Percentiles rank a stretch among this genome's conserved stretches.
phyloP scores from a whole-genome alignment of 139 green algal genomes.

The Auxenochlorella pyrenoidosa region DNA sequence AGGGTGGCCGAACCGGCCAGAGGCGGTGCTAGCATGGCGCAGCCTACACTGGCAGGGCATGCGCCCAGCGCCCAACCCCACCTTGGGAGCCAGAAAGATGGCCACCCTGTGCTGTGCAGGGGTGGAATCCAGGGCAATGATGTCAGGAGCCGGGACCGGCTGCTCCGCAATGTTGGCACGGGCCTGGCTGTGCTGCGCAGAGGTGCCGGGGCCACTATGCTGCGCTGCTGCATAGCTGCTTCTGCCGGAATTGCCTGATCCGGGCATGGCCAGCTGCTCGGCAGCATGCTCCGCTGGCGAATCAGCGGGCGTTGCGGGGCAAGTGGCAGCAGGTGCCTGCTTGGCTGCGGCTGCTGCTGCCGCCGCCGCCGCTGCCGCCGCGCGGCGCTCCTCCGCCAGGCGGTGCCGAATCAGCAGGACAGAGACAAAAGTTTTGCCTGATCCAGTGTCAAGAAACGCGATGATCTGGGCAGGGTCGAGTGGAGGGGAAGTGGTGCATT shows the following conservation, averaged over 20 bases:
- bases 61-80: background rate
- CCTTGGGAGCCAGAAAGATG: slow-evolving; percentile 61
- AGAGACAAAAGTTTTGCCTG: slow-evolving; percentile 66
- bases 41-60: no score
- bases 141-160: background rate
- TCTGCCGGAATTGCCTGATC: no score
- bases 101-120: slow-evolving; percentile 33
- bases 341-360: background rate
- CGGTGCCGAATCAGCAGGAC: slow-evolving; percentile 68
- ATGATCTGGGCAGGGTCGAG: slow-evolving; percentile 8
- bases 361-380: background rate
- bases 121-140: background rate
- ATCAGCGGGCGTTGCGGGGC: no score
- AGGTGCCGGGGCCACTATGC: no score
- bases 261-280: no score
- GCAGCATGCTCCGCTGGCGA: background rate
- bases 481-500: background rate
- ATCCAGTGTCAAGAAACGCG: slow-evolving; percentile 46
- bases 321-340: background rate
- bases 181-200: background rate
- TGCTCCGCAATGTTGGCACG: background rate
- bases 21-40: no score
- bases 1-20: no score
- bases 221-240: no score
- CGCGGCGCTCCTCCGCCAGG: slow-evolving; percentile 9